Conservation (phyloP, 1,284 basidiomycete species). For the Sanghuangporus weigelae region DNA sequence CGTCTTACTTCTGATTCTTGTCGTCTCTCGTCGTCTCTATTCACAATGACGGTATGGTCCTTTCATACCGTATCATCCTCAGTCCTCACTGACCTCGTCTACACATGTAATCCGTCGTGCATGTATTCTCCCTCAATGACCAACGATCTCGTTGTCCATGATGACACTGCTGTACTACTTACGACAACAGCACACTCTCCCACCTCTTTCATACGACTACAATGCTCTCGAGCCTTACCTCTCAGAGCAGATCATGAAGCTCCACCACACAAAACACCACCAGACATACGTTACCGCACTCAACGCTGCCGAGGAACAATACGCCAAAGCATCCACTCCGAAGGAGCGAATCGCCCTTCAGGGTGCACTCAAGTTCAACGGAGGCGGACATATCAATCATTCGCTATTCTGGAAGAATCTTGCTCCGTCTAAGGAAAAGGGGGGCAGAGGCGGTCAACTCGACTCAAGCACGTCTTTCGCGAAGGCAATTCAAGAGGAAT, state of each 20-base stretch:
- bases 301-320: constrained; percentile 72
- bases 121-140: neutral
- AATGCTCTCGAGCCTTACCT: constrained; percentile 86
- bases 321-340: constrained; percentile 55
- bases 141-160: no score
- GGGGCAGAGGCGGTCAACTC: constrained; percentile 58
- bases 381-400: constrained; percentile 83
- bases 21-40: neutral
- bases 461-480: constrained; percentile 57
- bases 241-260: constrained; percentile 74
- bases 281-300: constrained; percentile 74
- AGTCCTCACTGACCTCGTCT: neutral
- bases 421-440: constrained; percentile 46
- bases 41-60: neutral
- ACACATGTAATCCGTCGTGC: neutral
- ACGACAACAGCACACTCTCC: constrained; percentile 39
- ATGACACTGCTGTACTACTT: no score
- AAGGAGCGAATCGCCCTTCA: constrained; percentile 79
- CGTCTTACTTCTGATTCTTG: neutral
- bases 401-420: constrained; percentile 94
- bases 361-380: constrained; percentile 69
- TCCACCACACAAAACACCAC: constrained; percentile 88
- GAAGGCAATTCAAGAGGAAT: constrained; percentile 57
- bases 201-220: constrained; percentile 82
- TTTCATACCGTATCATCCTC: neutral